These are phyloP conservation scores for Camelina neglecta DNA, from an alignment of 345 rosid species.

Conservation along the genomic window DNA sequence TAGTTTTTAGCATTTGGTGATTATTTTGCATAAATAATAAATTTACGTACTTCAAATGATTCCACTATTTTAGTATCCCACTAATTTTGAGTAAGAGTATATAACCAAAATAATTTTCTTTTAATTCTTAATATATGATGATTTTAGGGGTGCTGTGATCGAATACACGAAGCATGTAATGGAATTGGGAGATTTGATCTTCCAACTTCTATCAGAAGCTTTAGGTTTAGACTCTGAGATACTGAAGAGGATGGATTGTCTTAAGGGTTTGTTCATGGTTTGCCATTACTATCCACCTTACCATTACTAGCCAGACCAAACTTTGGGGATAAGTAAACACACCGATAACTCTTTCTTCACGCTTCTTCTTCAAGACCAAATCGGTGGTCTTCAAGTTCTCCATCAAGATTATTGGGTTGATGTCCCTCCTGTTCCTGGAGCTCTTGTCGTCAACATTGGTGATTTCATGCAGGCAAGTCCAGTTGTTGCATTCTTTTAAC, in stretches of 20 bases:
- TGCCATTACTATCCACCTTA: conserved; percentile 52
- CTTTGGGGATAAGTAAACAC: conserved; percentile 43
- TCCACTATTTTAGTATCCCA: background rate
- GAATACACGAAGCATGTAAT: conserved; percentile 41
- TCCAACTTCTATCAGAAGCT: conserved; percentile 46
- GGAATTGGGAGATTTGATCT: conserved; percentile 30
- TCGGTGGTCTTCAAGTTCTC: conserved; percentile 52
- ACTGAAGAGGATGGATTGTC: conserved; percentile 40
- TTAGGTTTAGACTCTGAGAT: conserved; percentile 38
- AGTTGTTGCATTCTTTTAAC: background rate
- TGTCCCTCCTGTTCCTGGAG: conserved; percentile 41
- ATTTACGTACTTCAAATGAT: background rate
- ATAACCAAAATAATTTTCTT: background rate
- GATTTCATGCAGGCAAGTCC: conserved; percentile 45
- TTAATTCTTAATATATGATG: background rate
- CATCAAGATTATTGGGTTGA: conserved; percentile 47
- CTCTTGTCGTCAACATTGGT: conserved; percentile 47
- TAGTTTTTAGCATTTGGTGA: background rate
- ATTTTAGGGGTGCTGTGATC: conserved; percentile 20
- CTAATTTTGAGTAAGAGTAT: background rate
- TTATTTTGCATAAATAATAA: background rate
- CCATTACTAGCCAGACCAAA: conserved; percentile 49
- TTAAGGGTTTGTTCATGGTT: conserved; percentile 20
- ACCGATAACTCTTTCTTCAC: conserved; percentile 46
- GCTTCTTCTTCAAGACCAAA: conserved; percentile 45